Evolutionary conservation across 306 rosid species (phyloP).

Genomic region (Quercus suber): DNA sequence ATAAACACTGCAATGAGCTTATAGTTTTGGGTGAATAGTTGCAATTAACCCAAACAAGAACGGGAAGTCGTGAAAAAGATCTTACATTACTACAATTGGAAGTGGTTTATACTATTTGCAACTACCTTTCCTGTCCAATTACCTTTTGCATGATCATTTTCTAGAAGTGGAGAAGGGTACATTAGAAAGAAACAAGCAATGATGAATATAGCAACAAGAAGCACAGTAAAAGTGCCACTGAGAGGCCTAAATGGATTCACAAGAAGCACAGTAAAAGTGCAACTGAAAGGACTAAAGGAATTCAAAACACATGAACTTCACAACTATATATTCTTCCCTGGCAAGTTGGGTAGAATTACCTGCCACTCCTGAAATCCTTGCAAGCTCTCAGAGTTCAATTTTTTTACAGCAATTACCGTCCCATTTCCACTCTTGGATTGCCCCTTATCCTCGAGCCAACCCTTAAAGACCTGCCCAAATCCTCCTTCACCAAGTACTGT

Average conservation of each 20-base stretch:
- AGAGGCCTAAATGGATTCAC: not conserved
- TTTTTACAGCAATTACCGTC: constrained; percentile 79
- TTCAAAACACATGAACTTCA: not conserved
- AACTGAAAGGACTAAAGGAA: not conserved
- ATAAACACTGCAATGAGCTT: too few relatives aligned
- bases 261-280: not conserved
- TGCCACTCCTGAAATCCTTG: constrained; percentile 94
- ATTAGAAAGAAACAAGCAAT: not conserved
- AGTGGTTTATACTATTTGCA: too few relatives aligned
- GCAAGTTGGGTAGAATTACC: constrained; percentile 44
- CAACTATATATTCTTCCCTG: not conserved
- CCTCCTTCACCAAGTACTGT: constrained; percentile 94
- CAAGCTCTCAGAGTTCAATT: constrained; percentile 78
- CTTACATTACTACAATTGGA: too few relatives aligned
- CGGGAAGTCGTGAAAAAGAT: too few relatives aligned
- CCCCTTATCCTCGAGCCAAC: constrained; percentile 82
- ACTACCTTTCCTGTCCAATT: too few relatives aligned
- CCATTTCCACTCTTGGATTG: constrained; percentile 46
- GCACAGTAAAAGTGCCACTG: not conserved
- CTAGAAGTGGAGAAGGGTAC: not conserved
- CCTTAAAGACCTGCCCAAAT: constrained; percentile 85
- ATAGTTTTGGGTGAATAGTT: too few relatives aligned
- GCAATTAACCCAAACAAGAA: too few relatives aligned
- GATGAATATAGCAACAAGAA: not conserved
- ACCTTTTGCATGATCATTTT: too few relatives aligned